A percentile compares a stretch with the other conserved stretches of the same genome.
Evolutionary conservation across 2,329 filamentous ascomycete genomes (phyloP).

Genomic region (Trichoderma sp.): DNA sequence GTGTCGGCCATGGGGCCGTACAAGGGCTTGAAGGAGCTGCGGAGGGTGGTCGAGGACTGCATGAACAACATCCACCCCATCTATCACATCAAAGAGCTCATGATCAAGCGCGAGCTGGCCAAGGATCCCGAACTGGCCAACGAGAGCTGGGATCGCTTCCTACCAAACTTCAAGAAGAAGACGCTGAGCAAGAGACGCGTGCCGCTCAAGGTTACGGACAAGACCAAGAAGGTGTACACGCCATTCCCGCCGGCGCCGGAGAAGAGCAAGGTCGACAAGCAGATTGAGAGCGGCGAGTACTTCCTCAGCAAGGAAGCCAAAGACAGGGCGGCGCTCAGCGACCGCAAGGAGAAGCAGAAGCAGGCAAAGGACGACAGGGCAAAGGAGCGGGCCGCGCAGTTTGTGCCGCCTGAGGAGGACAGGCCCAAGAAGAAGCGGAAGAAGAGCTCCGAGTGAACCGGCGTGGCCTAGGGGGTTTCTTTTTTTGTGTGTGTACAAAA

Average conservation of each 20-base stretch:
- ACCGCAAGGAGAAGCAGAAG: slow-evolving; percentile 80
- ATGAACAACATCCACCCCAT: slow-evolving; percentile 98
- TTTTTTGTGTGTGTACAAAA: slow-evolving; percentile 1
- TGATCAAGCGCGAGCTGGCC: slow-evolving; percentile 90
- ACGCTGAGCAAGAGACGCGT: slow-evolving; percentile 80
- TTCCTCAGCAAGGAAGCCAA: slow-evolving; percentile 93
- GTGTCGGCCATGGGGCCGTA: slow-evolving; percentile 89
- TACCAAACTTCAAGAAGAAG: slow-evolving; percentile 96
- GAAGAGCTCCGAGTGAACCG: slow-evolving; percentile 48
- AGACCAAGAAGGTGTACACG: slow-evolving; percentile 91
- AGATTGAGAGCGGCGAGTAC: slow-evolving; percentile 98
- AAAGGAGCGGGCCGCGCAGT: slow-evolving; percentile 82
- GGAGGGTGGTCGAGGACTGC: slow-evolving; percentile 88
- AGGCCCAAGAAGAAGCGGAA: slow-evolving; percentile 66
- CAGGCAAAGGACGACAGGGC: slow-evolving; percentile 86
- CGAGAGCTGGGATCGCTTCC: slow-evolving; percentile 93
- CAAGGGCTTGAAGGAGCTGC: slow-evolving; percentile 90
- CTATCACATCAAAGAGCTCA: slow-evolving; percentile 74
- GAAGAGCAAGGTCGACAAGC: slow-evolving; percentile 97
- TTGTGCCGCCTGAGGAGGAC: slow-evolving; percentile 80
- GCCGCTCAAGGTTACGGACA: slow-evolving; percentile 87
- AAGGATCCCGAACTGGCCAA: slow-evolving; percentile 84
- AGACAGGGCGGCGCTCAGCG: slow-evolving; percentile 77
- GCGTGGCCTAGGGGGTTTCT: neutral
- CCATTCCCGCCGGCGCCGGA: slow-evolving; percentile 95